phyloP scores from a whole-genome alignment of 2,329 filamentous ascomycete genomes.

The Ceratocystis albifundus region DNA sequence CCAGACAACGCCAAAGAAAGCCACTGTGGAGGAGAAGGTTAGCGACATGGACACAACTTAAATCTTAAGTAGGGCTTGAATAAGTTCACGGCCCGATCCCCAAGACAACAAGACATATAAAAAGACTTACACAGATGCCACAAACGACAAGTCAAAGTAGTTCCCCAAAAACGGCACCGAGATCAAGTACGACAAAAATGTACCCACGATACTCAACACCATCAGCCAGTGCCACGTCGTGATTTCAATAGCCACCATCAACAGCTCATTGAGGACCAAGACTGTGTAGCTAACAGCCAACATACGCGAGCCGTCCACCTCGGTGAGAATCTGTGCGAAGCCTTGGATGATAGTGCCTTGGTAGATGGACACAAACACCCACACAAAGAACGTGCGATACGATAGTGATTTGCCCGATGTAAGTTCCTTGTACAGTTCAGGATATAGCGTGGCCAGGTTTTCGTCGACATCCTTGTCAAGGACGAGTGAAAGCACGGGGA shows the following conservation, averaged over 20 bases:
- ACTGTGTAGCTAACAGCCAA: constrained; percentile 86
- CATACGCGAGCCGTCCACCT: constrained; percentile 62
- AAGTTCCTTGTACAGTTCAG: constrained; percentile 95
- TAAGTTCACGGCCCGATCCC: background rate
- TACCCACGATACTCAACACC: constrained; percentile 74
- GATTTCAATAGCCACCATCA: constrained; percentile 95
- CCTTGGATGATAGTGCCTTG: constrained; percentile 93
- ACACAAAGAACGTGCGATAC: constrained; percentile 91
- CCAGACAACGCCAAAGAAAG: constrained; percentile 78
- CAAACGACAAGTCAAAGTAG: constrained; percentile 80
- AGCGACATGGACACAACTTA: background rate
- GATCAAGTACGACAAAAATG: constrained; percentile 65
- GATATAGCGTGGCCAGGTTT: constrained; percentile 83
- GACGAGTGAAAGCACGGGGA: constrained; percentile 83
- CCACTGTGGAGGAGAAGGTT: constrained; percentile 38
- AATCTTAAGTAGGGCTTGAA: no score
- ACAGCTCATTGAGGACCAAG: constrained; percentile 82
- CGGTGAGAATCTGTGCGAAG: constrained; percentile 77
- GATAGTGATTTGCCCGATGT: constrained; percentile 75
- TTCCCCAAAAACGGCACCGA: constrained; percentile 73
- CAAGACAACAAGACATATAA: background rate
- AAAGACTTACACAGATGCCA: constrained; percentile 52
- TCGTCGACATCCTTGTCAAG: constrained; percentile 94
- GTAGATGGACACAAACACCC: constrained; percentile 91
- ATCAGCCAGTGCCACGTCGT: constrained; percentile 95